These are phyloP conservation scores for Hyaloperonospora arabidopsidis DNA, from an alignment of 352 stramenopile genomes.

Conservation along the genomic window DNA sequence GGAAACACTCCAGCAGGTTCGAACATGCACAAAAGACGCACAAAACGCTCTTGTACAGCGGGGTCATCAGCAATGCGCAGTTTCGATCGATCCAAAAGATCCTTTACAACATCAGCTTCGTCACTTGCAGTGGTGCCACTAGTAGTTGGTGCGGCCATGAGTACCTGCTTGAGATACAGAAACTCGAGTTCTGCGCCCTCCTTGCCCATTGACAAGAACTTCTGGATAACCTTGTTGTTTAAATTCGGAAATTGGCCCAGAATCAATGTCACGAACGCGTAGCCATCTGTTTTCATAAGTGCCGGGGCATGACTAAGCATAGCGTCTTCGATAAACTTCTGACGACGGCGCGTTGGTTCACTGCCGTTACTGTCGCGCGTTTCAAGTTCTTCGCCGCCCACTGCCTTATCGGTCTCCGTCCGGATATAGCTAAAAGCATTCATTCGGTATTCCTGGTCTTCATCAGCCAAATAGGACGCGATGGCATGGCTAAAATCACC, in stretches of 20 bases:
- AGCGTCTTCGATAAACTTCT: conserved; percentile 71
- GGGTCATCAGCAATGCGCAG: conserved; percentile 73
- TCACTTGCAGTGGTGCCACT: conserved; percentile 41
- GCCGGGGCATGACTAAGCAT: conserved; percentile 61
- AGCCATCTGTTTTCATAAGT: conserved; percentile 85
- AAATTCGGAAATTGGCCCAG: conserved; percentile 79
- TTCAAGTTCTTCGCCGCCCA: conserved; percentile 34
- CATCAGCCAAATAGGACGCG: conserved; percentile 72
- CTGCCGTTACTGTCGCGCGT: conserved; percentile 30
- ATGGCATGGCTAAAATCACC: conserved; percentile 66
- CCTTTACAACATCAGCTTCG: conserved; percentile 69
- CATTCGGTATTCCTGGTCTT: conserved; percentile 75
- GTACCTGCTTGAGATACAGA: conserved; percentile 68
- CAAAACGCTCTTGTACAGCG: conserved; percentile 76
- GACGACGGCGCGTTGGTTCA: conserved; percentile 33
- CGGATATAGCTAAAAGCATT: conserved; percentile 83
- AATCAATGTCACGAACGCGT: conserved; percentile 83
- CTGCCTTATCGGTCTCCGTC: conserved; percentile 42
- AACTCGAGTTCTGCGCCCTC: conserved; percentile 72
- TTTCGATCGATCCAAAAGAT: conserved; percentile 76
- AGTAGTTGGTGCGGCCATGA: conserved; percentile 51
- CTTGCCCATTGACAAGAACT: conserved; percentile 77
- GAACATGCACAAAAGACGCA: conserved; percentile 72
- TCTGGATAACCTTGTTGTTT: conserved; percentile 82
- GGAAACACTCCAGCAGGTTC: conserved; percentile 67